phyloP scores from a whole-genome alignment of 2,329 filamentous ascomycete species.

The Nothopassalora personata region DNA sequence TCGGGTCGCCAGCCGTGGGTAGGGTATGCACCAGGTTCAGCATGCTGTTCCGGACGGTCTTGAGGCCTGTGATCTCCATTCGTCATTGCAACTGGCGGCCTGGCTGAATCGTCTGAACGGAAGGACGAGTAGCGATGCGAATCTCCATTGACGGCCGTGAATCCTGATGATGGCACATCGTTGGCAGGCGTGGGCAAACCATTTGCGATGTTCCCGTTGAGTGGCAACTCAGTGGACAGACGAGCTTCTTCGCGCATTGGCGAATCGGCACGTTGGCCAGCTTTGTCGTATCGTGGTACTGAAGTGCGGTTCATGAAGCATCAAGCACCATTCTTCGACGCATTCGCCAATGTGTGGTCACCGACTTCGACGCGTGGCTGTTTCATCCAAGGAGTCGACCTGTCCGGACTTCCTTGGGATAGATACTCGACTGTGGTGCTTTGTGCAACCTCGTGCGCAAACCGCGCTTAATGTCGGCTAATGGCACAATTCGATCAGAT shows the following conservation, averaged over 20 bases:
- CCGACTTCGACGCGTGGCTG: neutral
- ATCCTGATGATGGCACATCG: conserved; percentile 20
- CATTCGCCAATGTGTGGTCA: neutral
- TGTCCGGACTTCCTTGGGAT: neutral
- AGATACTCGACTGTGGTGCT: neutral
- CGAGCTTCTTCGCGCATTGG: conserved; percentile 22
- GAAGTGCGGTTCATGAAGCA: conserved; percentile 8
- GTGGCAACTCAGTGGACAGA: conserved; percentile 13
- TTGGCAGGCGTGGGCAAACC: conserved; percentile 17
- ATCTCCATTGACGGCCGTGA: conserved; percentile 32
- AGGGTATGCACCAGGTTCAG: conserved; percentile 7
- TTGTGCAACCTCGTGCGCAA: neutral
- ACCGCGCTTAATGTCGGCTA: conserved; percentile 7
- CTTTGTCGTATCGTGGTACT: conserved; percentile 6
- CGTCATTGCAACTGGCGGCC: neutral
- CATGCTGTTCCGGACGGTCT: neutral
- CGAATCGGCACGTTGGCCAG: conserved; percentile 13
- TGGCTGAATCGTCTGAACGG: conserved; percentile 12
- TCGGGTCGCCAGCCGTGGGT: conserved; percentile 22
- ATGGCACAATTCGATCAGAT: neutral
- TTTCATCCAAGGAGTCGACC: neutral
- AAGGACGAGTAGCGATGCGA: conserved; percentile 14
- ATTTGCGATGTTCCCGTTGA: conserved; percentile 12
- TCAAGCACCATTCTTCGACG: conserved; percentile 1
- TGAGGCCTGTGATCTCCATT: neutral